Base-by-base conservation (phyloP, 345 rosid species). In the Sonneratia caseolaris region DNA sequence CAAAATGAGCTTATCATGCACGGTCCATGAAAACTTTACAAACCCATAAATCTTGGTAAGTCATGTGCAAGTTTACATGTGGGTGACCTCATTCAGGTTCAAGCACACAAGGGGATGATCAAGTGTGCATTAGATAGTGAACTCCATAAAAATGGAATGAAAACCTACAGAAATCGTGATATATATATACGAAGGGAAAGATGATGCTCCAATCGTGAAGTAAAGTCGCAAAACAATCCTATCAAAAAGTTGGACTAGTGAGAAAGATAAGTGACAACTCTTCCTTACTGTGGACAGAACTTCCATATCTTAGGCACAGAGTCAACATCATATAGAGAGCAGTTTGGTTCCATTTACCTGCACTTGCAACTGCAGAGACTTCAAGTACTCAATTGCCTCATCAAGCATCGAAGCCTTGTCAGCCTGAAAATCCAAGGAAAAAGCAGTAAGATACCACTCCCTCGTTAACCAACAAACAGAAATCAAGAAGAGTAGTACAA, bases 351-450 rank as follows among this genome's bases (percentile, higher is more conserved):
- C 19, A 21, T 36, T 22, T 71, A 84, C 89, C 89, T 84, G 89
- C 72, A 86, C 82, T 78, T 86, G 89, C 81, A 82, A 55, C 77
- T 86, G 87, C 70, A 86, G 87, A 32, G 84, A 80, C 71, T 86
- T 86, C 78, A 86, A 70, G 72, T 86, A 86, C 64, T 82, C 87
- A 68, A 86, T 86, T 40, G 89, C 89, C 75, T 86, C 87, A 15
- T 86, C 89, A 57, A 86, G 80, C 87, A 86, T 86, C 16, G 89
- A 86, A 71, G 89, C 89, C 76, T 86, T 86, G 73, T 84, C 89
- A 36, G 84, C 72, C 90, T 86, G 84, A 70, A 64, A 66, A 8
- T 22, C 2, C 22, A 74, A 22, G 38, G 48, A 19, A 45, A 61
- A 14, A 45, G 11, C 16, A 36, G 11, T 7, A 61, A 36, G 61